phyloP scores from a whole-genome alignment of 2,329 filamentous ascomycete species.

The Penicillium griseofulvum region DNA sequence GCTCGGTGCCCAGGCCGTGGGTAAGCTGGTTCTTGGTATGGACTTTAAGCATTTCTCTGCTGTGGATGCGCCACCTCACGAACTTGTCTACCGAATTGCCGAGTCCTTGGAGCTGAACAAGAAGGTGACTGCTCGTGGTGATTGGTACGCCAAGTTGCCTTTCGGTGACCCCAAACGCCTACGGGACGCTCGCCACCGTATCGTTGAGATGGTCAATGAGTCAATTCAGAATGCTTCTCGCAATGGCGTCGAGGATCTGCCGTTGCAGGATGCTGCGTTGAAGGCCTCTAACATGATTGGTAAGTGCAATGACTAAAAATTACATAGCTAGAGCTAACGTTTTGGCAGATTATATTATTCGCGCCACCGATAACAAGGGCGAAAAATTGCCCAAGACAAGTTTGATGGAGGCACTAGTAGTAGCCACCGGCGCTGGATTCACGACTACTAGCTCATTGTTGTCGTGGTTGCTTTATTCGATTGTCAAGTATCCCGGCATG shows the following conservation, averaged over 20 bases:
- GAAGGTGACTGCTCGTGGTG: slow-evolving; percentile 54
- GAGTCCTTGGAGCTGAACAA: slow-evolving; percentile 58
- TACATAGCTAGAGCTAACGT: not conserved
- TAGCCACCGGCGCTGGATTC: slow-evolving; percentile 60
- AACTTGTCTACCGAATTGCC: slow-evolving; percentile 53
- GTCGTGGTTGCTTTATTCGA: slow-evolving; percentile 57
- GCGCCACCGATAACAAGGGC: slow-evolving; percentile 38
- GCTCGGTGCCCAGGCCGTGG: slow-evolving; percentile 45
- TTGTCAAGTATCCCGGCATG: slow-evolving; percentile 54
- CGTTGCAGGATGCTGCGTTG: slow-evolving; percentile 20
- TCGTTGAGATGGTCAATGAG: slow-evolving; percentile 19
- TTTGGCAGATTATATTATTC: slow-evolving; percentile 50
- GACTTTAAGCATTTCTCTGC: slow-evolving; percentile 48
- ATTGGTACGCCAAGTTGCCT: slow-evolving; percentile 57
- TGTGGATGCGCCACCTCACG: slow-evolving; percentile 49
- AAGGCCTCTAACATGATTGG: slow-evolving; percentile 21
- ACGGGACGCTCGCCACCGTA: slow-evolving; percentile 17
- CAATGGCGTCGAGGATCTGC: slow-evolving; percentile 19
- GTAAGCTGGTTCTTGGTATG: slow-evolving; percentile 45
- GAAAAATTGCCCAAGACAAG: slow-evolving; percentile 21
- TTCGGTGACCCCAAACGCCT: slow-evolving; percentile 57
- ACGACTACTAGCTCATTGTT: slow-evolving; percentile 59
- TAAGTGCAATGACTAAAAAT: not conserved
- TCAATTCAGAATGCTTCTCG: slow-evolving; percentile 18
- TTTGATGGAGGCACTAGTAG: slow-evolving; percentile 45